Evolutionary conservation across 108 stramenopile species (phyloP).

Genomic region (Skeletonema tropicum): DNA sequence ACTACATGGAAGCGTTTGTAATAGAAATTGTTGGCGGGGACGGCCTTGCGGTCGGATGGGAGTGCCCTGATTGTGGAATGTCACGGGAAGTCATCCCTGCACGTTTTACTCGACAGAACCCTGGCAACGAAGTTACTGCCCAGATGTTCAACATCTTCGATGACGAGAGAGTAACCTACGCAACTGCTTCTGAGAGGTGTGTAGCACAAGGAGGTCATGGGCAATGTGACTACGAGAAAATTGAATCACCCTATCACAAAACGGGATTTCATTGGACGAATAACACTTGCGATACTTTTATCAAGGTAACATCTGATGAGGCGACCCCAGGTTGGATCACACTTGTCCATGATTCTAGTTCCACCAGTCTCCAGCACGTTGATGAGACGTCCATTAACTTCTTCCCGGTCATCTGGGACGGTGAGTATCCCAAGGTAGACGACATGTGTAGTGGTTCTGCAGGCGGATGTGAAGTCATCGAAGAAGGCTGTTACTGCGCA

Average conservation of each 20-base stretch:
- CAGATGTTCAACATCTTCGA: conserved; percentile 21
- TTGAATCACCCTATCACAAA: conserved; percentile 7
- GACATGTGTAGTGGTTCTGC: conserved; percentile 34
- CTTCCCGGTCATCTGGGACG: conserved; percentile 20
- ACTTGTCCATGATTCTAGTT: conserved; percentile 49
- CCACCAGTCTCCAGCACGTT: conserved; percentile 9
- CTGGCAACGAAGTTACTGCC: neutral
- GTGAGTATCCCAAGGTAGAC: conserved; percentile 38
- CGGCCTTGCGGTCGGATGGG: too few relatives aligned
- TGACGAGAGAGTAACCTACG: conserved; percentile 54
- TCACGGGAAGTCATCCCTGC: too few relatives aligned
- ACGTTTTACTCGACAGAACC: conserved; percentile 1
- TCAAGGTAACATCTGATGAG: conserved; percentile 43
- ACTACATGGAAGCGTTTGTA: too few relatives aligned
- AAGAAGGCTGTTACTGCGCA: conserved; percentile 45
- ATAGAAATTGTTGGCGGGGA: too few relatives aligned
- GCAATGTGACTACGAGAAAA: conserved; percentile 20
- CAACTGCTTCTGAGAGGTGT: conserved; percentile 49
- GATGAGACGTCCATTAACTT: neutral
- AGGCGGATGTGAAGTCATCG: conserved; percentile 33
- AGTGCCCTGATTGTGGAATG: too few relatives aligned
- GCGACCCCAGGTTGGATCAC: conserved; percentile 40
- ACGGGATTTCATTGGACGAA: conserved; percentile 48
- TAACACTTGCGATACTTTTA: conserved; percentile 26
- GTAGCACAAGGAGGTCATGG: conserved; percentile 6